Base-by-base conservation (phyloP, 2,329 filamentous ascomycete genomes). In the Ascochyta koolunga region DNA sequence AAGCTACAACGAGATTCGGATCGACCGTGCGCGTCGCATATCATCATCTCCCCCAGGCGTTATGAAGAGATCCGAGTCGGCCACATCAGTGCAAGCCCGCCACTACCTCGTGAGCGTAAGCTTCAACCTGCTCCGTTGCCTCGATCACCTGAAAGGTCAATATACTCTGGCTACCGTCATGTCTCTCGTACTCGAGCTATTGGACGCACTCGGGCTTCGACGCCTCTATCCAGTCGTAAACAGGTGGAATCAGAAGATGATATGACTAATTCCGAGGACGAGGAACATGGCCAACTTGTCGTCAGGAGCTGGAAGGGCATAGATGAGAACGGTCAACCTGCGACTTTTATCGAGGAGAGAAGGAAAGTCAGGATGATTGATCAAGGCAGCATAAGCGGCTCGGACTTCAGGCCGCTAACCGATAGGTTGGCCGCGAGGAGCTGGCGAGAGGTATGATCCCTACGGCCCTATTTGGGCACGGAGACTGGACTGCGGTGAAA, bases 301-400 rank as follows among this genome's bases (percentile, higher is more conserved):
- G 57, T 63, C 13, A 61, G 64, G 45, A 65, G 43, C n/a, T 73
- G 62, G 61, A 67, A 45, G 21, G 69, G 64, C 2, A 45, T 67
- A 5, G 70, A 72, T 52, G 69, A 71, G 52, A 64, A 67, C 40
- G 69, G 69, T 1, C 19, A 62, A 22, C 65, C 64, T 6, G 58
- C 60, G 43, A 71, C 59, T 0, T 71, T 65, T 47, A 58, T 69
- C 3, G 69, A 70, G 40, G 64, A 71, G 52, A 62, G 42, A 55
- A 58, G 58, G 11, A 46, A 37, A 13, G 5, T 37, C 3, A 45
- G 36, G 40, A 45, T 49, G 49, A 50, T 52, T 19, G 49, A 53
- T 5, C 40, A 50, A 24, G 54, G 36, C 5, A 53, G 50, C 19
- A 24, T 45, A 6, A 25, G 36, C 4, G 44, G 45, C 11, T 53